phyloP scores from a whole-genome alignment of 176 grass and related monocot genomes.

The Tillandsia fasciculata region DNA sequence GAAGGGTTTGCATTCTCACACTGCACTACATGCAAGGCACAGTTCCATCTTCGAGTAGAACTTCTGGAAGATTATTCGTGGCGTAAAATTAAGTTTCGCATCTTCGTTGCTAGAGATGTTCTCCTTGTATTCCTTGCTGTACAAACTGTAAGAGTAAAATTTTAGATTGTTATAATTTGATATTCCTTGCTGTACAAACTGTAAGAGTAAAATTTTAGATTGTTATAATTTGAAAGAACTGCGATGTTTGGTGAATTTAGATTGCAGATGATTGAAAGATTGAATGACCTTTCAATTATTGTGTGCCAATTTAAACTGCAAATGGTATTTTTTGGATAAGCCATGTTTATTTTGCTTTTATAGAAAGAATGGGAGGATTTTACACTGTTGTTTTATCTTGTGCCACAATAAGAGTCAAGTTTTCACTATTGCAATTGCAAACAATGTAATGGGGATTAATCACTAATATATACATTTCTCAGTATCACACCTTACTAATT shows the following conservation, averaged over 20 bases:
- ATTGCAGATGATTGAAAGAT: background rate
- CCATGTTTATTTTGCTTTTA: background rate
- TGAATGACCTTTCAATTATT: background rate
- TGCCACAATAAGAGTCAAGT: background rate
- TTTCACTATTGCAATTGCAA: background rate
- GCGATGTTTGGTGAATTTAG: background rate
- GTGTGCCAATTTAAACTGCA: background rate
- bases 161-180: too few relatives aligned
- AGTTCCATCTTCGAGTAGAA: constrained; percentile 83
- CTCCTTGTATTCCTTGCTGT: constrained; percentile 84
- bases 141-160: too few relatives aligned
- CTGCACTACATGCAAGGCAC: constrained; percentile 96
- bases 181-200: constrained; percentile 78
- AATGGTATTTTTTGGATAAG: background rate
- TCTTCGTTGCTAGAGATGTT: constrained; percentile 93
- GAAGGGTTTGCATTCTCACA: constrained; percentile 97
- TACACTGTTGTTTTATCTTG: background rate
- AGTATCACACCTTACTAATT: background rate
- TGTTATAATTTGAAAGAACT: constrained; percentile 9
- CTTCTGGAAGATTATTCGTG: constrained; percentile 87
- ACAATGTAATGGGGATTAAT: background rate
- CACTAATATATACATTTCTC: background rate
- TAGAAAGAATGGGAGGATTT: background rate
- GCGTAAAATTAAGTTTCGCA: constrained; percentile 93
- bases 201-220: constrained; percentile 35